Base-by-base conservation (phyloP, 1,284 basidiomycete species). In the Ceratobasidium sp. region DNA sequence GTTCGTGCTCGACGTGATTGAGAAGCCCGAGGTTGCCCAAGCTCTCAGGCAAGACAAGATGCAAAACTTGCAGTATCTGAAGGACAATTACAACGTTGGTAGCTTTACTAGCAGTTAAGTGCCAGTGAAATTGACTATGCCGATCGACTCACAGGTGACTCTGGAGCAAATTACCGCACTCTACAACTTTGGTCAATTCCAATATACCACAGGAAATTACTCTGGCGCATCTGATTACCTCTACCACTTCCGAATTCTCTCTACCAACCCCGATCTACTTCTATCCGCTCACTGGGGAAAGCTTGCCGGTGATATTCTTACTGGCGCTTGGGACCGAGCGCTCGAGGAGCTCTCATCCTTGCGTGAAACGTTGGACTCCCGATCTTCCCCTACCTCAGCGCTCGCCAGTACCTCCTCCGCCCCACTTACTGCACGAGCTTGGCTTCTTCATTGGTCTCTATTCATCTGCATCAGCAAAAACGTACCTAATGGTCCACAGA, bases 201-300 rank as follows among this genome's bases (percentile, higher is more conserved):
- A 98, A 86, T 99, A 96, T 87, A 96, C 96, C 48, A 96, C 96
- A 84, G 97, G 98, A 77, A 96, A 96, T 85, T 99, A 99, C 89
- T 93, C 91, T 81, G 95, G 95, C 79, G 96, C 98, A 26, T 96
- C 96, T 73, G 96, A 98, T 85, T 99, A 98, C 87, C 91, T 99
- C 79, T 97, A 99, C 89, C 97, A 99, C 85, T 99, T 98, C 90
- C 95, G 97, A 79, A 93, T 99, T 65, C 93, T 99, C 79, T 98
- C 97, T 65, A 97, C 96, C 79, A 95, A 98, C 84, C 89, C 90
- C 79, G 94, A 96, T 77, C 92, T 97, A 82, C 96, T 94, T 86
- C 92, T 96, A 68, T 99, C 97, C 12, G 95, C 96, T 5, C 94
- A 97, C 86, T 99, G 97, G 98, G 97, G 97, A 54, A 98, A 99